These are phyloP conservation scores for Pichia sp. DNA, from an alignment of 1,139 yeast species.

Conservation along the genomic window DNA sequence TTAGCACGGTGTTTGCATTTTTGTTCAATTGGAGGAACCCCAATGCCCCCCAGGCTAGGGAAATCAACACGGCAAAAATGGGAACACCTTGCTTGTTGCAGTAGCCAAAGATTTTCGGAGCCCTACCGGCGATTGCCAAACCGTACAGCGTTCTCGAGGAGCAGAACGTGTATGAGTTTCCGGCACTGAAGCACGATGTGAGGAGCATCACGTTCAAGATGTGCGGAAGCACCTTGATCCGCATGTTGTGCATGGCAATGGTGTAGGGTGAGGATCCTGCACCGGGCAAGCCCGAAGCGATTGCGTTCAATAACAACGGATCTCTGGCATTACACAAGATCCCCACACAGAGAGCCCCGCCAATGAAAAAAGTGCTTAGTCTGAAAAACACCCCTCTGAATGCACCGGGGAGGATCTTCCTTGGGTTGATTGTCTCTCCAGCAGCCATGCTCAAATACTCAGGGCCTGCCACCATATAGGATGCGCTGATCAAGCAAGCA, in stretches of 20 bases:
- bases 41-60: constrained; percentile 40
- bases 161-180: constrained; percentile 67
- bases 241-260: constrained; percentile 54
- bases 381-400: constrained; percentile 74
- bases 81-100: constrained; percentile 49
- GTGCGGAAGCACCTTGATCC: constrained; percentile 54
- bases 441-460: constrained; percentile 55
- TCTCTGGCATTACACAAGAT: constrained; percentile 54
- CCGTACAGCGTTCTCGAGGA: constrained; percentile 58
- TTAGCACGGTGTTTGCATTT: constrained; percentile 61
- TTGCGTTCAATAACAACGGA: constrained; percentile 41
- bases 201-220: constrained; percentile 60
- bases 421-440: constrained; percentile 60
- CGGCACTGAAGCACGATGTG: constrained; percentile 67
- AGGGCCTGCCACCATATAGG: constrained; percentile 51
- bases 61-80: constrained; percentile 33
- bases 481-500: constrained; percentile 42
- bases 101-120: constrained; percentile 44
- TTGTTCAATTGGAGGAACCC: constrained; percentile 56
- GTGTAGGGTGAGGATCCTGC: constrained; percentile 64
- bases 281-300: constrained; percentile 47
- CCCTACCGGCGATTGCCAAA: constrained; percentile 52
- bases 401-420: constrained; percentile 73
- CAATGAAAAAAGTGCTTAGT: constrained; percentile 63
- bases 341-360: constrained; percentile 59